Evolutionary conservation across 441 rosid genomes (phyloP), one percentile per base, ranked within the genome.

Genomic region (Euphorbia schlechtendalii): DNA sequence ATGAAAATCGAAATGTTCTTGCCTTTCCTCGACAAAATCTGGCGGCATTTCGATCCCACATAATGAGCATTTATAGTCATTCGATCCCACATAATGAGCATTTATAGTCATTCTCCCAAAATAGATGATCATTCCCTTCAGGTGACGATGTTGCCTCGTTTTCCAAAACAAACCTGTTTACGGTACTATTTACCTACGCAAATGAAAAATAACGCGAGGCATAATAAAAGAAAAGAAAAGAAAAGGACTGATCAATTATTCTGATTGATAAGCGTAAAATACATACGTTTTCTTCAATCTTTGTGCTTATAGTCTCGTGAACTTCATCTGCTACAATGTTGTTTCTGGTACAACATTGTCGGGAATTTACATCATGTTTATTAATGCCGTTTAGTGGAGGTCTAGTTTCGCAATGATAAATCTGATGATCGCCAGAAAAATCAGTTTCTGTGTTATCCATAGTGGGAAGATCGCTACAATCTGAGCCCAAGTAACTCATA

Each of bases 31-130:
- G 1, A 81, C 56, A 70, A 94, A 89, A 71, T 81, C 69, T 32
- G 84, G 72, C 0, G 97, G 99, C 78, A 93, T 54, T 74, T 93
- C 96, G 27, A 80, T 76, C 60, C 97, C 99, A 65, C 99, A 93
- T 36, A 86, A 20, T n/a, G 81, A 76, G 73, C 97, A 93, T 80
- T 80, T 82, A 79, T 84, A 86, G 74, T 82, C 89, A 72, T 86
- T 80, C 66, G 81, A n/a, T n/a, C n/a, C n/a, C n/a, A n/a, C n/a
- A n/a, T n/a, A n/a, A n/a, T n/a, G n/a, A n/a, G n/a, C n/a, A n/a
- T n/a, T n/a, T n/a, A n/a, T n/a, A n/a, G n/a, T n/a, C n/a, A n/a
- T n/a, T n/a, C n/a, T n/a, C 68, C 96, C 97, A 90, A 36, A 64
- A 25, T 41, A 80, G 21, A 20, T 66, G 69, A 59, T 71, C 81